Evolutionary conservation across 208 protist genomes (phyloP), one percentile per base, ranked within the genome.

Genomic region (Phytomonas francai): DNA sequence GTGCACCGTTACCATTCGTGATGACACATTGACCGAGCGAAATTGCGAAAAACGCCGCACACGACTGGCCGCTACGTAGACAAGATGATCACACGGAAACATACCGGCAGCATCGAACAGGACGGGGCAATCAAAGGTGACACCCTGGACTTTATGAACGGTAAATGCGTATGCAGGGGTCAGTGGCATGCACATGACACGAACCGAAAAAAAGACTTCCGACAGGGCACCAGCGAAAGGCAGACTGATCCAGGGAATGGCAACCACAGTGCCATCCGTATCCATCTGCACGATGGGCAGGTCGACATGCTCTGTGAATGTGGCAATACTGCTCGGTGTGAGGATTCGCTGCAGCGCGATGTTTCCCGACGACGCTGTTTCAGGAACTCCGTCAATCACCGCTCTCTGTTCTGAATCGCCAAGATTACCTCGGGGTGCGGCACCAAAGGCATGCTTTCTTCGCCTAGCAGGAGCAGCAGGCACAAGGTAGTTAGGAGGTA

Each of bases 91-190:
- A 67, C 89, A 94, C 0, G 81, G 84, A 60, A 93, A 97, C 71
- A 91, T 87, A 0, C 72, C 66, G 1, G 71, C 75, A 0, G 77
- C 81, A 54, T 97, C 91, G 59, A 97, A 89, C 32, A 94, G 70
- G 9, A 97, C 68, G 9, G 80, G 51, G 58, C 79, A 68, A 56
- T 87, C 68, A 31, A 97, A 77, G 1, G 89, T 95, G 25, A 97
- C 42, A 29, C 92, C 92, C 70, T 97, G 92, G 3, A 89, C 74
- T 64, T 95, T 95, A 79, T 97, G 92, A 32, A 97, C 89, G 0
- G 92, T 97, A 57, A 95, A 97, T 2, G 92, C 92, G 70, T 95
- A 97, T 0, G 88, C 92, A 0, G 85, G 92, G 0, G 72, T 83
- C 30, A 97, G 78, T 2, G 92, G 92, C 64, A 97, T 80, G 45